Evolutionary conservation across 148 eudicot species (phyloP), one percentile per base, ranked within the genome.

Genomic region (Cornus controversa): DNA sequence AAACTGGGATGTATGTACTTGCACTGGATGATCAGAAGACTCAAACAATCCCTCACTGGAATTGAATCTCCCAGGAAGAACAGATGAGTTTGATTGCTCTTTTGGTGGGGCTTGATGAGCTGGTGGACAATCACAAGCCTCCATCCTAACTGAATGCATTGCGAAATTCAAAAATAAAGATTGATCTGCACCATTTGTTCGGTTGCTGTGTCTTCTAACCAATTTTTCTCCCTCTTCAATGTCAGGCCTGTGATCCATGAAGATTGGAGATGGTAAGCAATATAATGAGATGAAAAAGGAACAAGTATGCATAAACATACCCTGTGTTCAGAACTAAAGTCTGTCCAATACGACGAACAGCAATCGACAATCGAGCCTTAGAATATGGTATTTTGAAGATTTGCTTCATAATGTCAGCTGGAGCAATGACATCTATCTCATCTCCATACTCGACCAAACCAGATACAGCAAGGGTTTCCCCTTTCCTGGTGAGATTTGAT

Each of bases 111-210:
- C 75, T 64, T 84, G 82, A 80, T 91, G 91, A 82, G 81, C 78
- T 28, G 99, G 93, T 36, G 99, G 99, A 81, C 98, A 93, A 82
- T 96, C 99, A 81, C 98, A 96, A 75, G 99, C 99, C 86, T 96
- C 99, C 97, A 96, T 90, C 81, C 99, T 88, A 57, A 96, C 99
- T 58, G 99, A 96, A 85, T 96, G 99, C 99, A 89, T 96, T 16
- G 99, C 99, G 53, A 96, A 96, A 78, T 96, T 96, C 79, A 87
- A 73, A 77, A 96, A 90, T 53, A 96, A 87, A 66, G 99, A 93
- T 73, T 91, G 89, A 72, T 96, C 96, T 25, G 88, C 85, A 83
- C 89, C 87, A 79, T 96, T 93, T 34, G 94, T 85, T 79, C 90
- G 99, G 53, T 84, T 86, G 31, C 78, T 81, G 70, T 84, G 89